A percentile compares a stretch with the other conserved stretches of the same genome.
Conservation (phyloP, 192 early-diverging fungal genomes). For the Podila minutissima region DNA sequence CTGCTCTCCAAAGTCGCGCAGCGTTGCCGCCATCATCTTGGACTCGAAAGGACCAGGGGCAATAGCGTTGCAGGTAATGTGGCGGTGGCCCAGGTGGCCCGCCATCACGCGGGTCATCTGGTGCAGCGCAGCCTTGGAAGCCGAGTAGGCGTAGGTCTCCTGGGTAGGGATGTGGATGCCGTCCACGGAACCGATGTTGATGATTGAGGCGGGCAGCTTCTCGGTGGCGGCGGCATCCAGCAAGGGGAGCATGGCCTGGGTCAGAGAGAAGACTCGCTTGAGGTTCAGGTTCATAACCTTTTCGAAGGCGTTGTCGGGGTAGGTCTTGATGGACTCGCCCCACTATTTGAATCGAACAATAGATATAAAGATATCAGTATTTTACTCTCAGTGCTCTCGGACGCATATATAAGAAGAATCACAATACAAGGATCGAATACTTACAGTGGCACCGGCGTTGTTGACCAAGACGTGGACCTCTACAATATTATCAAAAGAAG, state of each 20-base stretch:
- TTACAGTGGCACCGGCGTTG: constrained; percentile 76
- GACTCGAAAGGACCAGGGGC: constrained; percentile 79
- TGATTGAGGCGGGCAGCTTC: constrained; percentile 76
- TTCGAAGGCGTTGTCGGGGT: constrained; percentile 71
- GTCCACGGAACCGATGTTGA: constrained; percentile 90
- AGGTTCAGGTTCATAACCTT: constrained; percentile 90
- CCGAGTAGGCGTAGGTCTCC: constrained; percentile 78
- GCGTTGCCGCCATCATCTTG: constrained; percentile 80
- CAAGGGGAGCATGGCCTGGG: constrained; percentile 78
- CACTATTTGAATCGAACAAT: constrained; percentile 32
- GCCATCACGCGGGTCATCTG: constrained; percentile 78
- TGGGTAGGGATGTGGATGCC: constrained; percentile 61
- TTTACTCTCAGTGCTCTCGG: neutral
- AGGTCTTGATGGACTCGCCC: constrained; percentile 59
- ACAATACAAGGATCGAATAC: constrained; percentile 15
- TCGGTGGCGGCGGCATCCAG: constrained; percentile 66
- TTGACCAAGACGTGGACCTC: constrained; percentile 91
- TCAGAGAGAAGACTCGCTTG: constrained; percentile 83
- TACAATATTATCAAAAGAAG: neutral
- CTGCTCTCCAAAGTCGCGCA: constrained; percentile 59
- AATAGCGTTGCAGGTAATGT: constrained; percentile 75
- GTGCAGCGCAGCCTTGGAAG: constrained; percentile 83
- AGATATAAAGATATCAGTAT: neutral
- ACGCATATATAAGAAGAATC: neutral
- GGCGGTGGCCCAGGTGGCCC: constrained; percentile 61